Evolutionary conservation across 169 alveolate species (phyloP), one percentile per base, ranked within the genome.

Genomic region (Plasmodium vinckei): DNA sequence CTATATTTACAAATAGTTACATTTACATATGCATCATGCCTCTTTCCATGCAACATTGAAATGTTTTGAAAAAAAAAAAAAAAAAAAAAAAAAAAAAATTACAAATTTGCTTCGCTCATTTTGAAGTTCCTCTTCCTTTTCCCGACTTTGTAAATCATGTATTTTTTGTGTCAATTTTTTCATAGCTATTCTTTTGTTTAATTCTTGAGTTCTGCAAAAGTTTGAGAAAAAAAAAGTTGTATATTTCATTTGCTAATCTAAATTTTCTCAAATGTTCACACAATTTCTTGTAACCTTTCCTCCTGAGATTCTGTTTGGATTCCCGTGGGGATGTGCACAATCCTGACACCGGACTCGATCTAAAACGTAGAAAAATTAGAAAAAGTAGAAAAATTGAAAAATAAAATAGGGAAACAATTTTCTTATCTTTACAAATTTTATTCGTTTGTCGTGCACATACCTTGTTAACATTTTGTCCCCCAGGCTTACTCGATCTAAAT

Each of bases 381-480:
- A 17, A 27, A 27, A 39, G 60, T 6, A 19, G 9, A 61, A n/a
- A n/a, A n/a, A n/a, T n/a, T n/a, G n/a, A n/a, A n/a, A 21, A 21
- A 21, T 21, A 21, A 21, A 21, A 21, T 21, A 21, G 0, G 25
- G 1, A 21, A 21, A 21, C 25, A 21, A 33, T 33, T 33, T 33
- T 0, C 5, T 27, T 27, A 27, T 27, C 5, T n/a, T 65, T 65
- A 39, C 33, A 7, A 54, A 21, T 19, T 57, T 57, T 42, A 27
- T 1, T 21, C 12, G 13, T 13, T 47, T 73, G 13, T 42, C 9
- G 10, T n/a, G 46, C n/a, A 1, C 63, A 15, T 59, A 94, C 96
- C 92, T 94, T 94, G 70, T 94, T 94, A 25, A 94, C 96, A 73
- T 94, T 94, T 68, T 94, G 96, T 13, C 96, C 96, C 1, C 96